phyloP scores from a whole-genome alignment of 441 rosid genomes.

The Pelargonium australe region DNA sequence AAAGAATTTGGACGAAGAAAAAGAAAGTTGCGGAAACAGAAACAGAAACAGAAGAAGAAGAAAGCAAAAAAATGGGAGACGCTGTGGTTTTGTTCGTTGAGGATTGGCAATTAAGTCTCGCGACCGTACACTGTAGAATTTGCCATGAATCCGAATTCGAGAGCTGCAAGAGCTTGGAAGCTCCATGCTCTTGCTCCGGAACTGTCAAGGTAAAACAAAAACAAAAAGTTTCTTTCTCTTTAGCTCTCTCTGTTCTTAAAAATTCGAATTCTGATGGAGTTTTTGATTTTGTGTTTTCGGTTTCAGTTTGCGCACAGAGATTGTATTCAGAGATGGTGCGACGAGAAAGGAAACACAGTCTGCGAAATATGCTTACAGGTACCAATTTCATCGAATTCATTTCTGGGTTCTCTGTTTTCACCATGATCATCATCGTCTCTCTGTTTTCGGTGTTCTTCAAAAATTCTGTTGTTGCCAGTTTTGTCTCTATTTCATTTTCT shows the following conservation, averaged over 20 bases:
- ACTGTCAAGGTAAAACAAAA: constrained; percentile 52
- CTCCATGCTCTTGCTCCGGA: constrained; percentile 94
- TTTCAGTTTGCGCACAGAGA: constrained; percentile 84
- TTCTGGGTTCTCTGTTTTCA: neutral
- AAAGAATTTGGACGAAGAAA: no score
- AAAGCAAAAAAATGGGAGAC: constrained; percentile 40
- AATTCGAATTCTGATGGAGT: no score
- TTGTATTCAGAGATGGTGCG: constrained; percentile 94
- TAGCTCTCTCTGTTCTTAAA: no score
- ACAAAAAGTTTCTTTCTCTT: no score
- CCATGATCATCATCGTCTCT: no score
- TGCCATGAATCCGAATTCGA: constrained; percentile 82
- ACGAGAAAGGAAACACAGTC: constrained; percentile 83
- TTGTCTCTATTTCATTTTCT: neutral
- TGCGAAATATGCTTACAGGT: constrained; percentile 97
- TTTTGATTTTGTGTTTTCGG: neutral
- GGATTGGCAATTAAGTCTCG: constrained; percentile 30
- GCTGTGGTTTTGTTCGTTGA: constrained; percentile 39
- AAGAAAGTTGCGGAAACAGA: neutral
- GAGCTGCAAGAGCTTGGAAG: constrained; percentile 59
- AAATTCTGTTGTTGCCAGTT: neutral
- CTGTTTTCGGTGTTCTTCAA: neutral
- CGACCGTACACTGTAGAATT: constrained; percentile 55
- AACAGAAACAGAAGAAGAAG: neutral
- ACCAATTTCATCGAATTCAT: neutral